Evolutionary conservation across 441 rosid species (phyloP), one percentile per base, ranked within the genome.

Genomic region (Bocquillonia castaneifolia): DNA sequence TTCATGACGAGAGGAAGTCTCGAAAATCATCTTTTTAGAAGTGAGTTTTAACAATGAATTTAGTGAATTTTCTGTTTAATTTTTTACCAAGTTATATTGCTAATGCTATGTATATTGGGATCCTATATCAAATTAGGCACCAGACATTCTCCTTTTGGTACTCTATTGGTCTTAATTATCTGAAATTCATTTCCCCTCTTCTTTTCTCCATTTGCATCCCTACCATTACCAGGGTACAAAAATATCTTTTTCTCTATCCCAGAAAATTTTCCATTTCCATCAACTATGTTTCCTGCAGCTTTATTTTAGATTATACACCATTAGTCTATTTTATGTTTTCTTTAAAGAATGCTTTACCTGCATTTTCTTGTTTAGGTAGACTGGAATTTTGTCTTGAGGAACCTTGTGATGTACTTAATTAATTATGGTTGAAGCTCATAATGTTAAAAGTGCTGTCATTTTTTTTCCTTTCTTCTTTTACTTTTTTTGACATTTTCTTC

Each of bases 1-100:
- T 89, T 86, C 76, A 86, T 93, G 96, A 90, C 94, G 0, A 74
- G 89, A 74, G 99, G 99, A 47, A 93, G 97, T 79, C 84, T 93
- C 20, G 97, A 93, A 79, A 93, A 86, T 56, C 97, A 91, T 85
- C 97, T 93, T 63, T 88, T 93, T 74, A 89, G 99, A 70, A 91
- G 96, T 89, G 82, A 74, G 79, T 70, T 36, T 34, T 13, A 56
- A 53, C 32, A n/a, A n/a, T 36, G 40, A 26, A 55, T 44, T 57
- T 39, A 32, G 28, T 25, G 74, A 59, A 60, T 61, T 29, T 29
- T 59, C 66, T 55, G 26, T 14, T 18, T 17, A 87, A 89, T 51
- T 12, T n/a, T 17, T 71, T 0, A n/a, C n/a, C 17, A n/a, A 15
- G n/a, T 28, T 50, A 31, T 20, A 47, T 58, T 26, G 6, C 39